These are phyloP conservation scores for Epichloe gansuensis DNA, from an alignment of 2,329 filamentous ascomycete species.

Conservation along the genomic window DNA sequence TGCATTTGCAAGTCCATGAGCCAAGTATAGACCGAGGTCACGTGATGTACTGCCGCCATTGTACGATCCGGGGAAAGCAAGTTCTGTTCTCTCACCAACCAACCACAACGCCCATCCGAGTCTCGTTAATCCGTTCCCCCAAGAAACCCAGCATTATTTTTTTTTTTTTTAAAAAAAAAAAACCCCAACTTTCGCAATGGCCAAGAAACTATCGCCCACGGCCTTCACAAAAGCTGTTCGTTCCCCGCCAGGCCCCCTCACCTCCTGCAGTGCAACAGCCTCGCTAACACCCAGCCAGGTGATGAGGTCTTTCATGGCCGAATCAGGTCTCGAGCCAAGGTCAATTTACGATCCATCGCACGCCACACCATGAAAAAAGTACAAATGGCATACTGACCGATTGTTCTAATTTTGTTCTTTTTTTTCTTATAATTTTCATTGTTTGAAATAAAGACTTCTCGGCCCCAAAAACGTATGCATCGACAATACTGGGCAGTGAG, in stretches of 20 bases:
- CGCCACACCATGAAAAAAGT: not conserved
- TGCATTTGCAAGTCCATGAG: too few relatives aligned
- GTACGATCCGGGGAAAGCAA: too few relatives aligned
- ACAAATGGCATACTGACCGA: not conserved
- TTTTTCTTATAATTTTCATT: too few relatives aligned
- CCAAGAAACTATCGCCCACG: constrained; percentile 21
- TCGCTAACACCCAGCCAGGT: constrained; percentile 39
- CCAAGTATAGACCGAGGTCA: too few relatives aligned
- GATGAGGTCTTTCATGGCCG: constrained; percentile 70
- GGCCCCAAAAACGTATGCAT: constrained; percentile 12
- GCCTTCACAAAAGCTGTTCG: constrained; percentile 23
- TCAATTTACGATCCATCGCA: constrained; percentile 21
- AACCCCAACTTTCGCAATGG: constrained; percentile 12
- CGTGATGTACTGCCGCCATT: too few relatives aligned
- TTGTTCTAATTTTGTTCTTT: too few relatives aligned
- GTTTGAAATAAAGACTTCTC: constrained; percentile 11
- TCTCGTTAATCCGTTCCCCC: too few relatives aligned
- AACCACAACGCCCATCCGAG: too few relatives aligned
- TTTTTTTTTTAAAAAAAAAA: too few relatives aligned
- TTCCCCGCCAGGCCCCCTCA: not conserved
- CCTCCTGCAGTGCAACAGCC: constrained; percentile 1
- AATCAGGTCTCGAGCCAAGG: constrained; percentile 83
- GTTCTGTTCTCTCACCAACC: too few relatives aligned
- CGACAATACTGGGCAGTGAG: not conserved
- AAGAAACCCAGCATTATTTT: too few relatives aligned